Evolutionary conservation across 176 grass and related monocot genomes (phyloP).

Genomic region (Raddia distichophylla): DNA sequence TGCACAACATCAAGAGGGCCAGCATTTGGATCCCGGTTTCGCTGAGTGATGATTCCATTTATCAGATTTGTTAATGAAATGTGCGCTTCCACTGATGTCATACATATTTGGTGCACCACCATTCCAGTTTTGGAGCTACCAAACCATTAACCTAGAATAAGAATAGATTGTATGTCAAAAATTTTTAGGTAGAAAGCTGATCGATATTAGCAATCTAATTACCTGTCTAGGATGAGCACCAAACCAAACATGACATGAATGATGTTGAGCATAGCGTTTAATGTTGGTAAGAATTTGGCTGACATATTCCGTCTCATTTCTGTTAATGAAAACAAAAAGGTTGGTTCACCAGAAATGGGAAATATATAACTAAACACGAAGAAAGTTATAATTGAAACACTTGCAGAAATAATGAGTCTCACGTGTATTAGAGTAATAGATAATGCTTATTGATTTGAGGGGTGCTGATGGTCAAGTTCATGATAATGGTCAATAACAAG

Average conservation of each 20-base stretch:
- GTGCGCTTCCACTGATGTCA: conserved; percentile 97
- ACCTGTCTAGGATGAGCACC: conserved; percentile 99
- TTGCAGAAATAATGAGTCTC: conserved; percentile 9
- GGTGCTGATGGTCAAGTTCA: no score
- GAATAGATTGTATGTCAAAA: not conserved
- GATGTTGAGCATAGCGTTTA: conserved; percentile 94
- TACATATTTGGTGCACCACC: conserved; percentile 84
- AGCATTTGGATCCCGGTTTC: no score
- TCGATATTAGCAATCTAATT: conserved; percentile 21
- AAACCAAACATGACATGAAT: conserved; percentile 99
- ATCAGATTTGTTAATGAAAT: conserved; percentile 99
- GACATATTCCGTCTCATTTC: conserved; percentile 96
- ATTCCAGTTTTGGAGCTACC: conserved; percentile 85
- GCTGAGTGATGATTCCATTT: conserved; percentile 92
- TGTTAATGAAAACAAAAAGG: no score
- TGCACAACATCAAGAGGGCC: no score
- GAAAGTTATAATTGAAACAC: not conserved
- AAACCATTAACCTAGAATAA: conserved; percentile 43
- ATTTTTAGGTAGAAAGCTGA: conserved; percentile 7
- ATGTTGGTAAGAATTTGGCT: conserved; percentile 91
- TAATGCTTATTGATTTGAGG: no score
- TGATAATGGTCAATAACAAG: no score
- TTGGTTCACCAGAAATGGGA: conserved; percentile 24
- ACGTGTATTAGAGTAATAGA: not conserved
- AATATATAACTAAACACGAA: not conserved